Evolutionary conservation across 176 grass and related monocot genomes (phyloP), one percentile per base, ranked within the genome.

Genomic region (Leersia perrieri): DNA sequence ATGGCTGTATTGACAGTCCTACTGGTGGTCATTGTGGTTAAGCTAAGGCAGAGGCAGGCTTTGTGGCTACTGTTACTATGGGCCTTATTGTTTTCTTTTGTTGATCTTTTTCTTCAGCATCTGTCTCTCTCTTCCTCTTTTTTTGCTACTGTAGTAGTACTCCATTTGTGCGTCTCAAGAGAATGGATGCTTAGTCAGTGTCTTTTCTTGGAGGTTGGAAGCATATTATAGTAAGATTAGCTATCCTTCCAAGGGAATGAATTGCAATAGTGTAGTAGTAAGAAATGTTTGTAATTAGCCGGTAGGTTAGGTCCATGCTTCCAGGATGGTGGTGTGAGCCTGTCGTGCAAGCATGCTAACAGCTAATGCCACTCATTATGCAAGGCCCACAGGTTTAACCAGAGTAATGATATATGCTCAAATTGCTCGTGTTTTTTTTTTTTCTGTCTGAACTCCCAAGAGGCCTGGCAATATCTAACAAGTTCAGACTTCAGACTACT

Each of bases 1-100:
- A 64, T 57, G 77, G 63, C 64, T 30, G 2, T 65, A 45, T 23
- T 34, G 39, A 58, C 20, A 4, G 26, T 5, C 38, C 18, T 51
- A 65, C n/a, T 49, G 62, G 36, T 49, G 62, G 36, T 26, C 68
- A 25, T 68, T 62, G 55, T n/a, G 71, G 8, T 9, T 27, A 29
- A 58, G 45, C 45, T 20, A 47, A 31, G 23, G 16, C 51, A 33
- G 51, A 28, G 31, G 6, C 34, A 33, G 9, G 75, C 73, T 88
- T 82, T 88, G 68, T 36, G 68, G 65, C 39, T 32, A 65, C 58
- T 41, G 15, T 25, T 70, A 35, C 45, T 15, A 61, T 8, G 18
- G 18, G 18, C 26, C 68, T 28, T 72, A 53, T 4, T 26, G 12
- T 14, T 72, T 82, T 72, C 13, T 25, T 63, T 44, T 15, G 9